Evolutionary conservation across 441 rosid species (phyloP), one percentile per base, ranked within the genome.

Genomic region (Populus hybrid): DNA sequence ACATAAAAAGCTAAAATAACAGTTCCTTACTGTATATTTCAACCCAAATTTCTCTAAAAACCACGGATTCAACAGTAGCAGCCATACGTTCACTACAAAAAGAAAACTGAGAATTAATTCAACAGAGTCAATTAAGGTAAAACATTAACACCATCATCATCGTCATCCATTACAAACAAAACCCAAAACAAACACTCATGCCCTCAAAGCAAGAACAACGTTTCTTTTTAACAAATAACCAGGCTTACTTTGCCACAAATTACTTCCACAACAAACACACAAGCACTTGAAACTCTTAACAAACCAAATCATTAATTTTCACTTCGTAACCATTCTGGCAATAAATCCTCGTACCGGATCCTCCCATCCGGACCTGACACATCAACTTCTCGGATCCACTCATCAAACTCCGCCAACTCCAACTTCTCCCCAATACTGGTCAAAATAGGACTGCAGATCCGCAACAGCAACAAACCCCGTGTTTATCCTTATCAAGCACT

Each of bases 341-440:
- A 94, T 94, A 76, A 94, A 94, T 94, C 99, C 82, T 94, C 99
- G 80, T 94, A 93, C 29, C 87, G 87, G 86, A 94, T 93, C 90
- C 80, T 92, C 12, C 99, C 99, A 74, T 95, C 98, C n/a, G 3
- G 93, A 78, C 35, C 97, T 95, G 45, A 93, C 97, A 80, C n/a
- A n/a, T 93, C 97, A 6, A 95, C 95, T 82, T 95, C 99, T 29
- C 90, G 85, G 88, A 95, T 92, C 99, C 99, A 95, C 88, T 95
- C 99, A 80, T 95, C 98, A 77, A 95, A 95, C 83, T 95, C 99
- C 1, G 88, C 79, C 0, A 92, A 87, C 87, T 93, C 92, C 61
- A 95, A 86, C 81, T 92, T 93, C 89, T 93, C 99, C 2, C 99
- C 99, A n/a, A 95, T 93, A 68, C 91, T 92, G 4, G 98, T 93